phyloP scores from a whole-genome alignment of 371 early-diverging fungal species.

The Rhizopus delemar region DNA sequence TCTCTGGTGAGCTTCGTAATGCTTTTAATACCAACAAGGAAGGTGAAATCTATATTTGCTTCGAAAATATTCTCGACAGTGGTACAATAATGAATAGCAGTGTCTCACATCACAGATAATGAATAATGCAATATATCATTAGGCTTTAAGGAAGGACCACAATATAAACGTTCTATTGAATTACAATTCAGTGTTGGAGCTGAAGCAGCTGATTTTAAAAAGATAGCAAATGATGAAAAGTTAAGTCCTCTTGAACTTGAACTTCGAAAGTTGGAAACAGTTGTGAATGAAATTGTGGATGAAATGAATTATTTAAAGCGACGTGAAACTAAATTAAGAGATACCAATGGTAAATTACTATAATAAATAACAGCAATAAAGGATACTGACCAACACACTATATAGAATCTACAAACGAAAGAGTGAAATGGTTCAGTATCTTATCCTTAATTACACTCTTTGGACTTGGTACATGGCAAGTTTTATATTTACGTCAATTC shows the following conservation, averaged over 20 bases:
- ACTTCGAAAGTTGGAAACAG: constrained; percentile 74
- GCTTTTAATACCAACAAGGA: constrained; percentile 80
- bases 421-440: constrained; percentile 78
- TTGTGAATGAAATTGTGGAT: constrained; percentile 73
- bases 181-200: constrained; percentile 84
- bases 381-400: background rate
- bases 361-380: background rate
- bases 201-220: constrained; percentile 76
- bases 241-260: constrained; percentile 89
- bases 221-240: constrained; percentile 72
- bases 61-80: constrained; percentile 75
- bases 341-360: constrained; percentile 77
- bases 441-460: constrained; percentile 70
- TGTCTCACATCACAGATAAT: too few species aligned
- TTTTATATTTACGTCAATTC: constrained; percentile 79
- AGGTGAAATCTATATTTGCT: constrained; percentile 84
- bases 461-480: constrained; percentile 77
- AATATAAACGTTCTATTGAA: constrained; percentile 63
- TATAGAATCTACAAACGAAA: constrained; percentile 80
- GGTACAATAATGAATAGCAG: background rate
- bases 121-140: background rate
- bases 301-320: constrained; percentile 80
- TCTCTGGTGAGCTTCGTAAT: constrained; percentile 56
- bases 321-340: constrained; percentile 79
- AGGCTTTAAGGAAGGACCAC: constrained; percentile 63